Evolutionary conservation across 345 rosid genomes (phyloP).

Genomic region (Alliaria petiolata): DNA sequence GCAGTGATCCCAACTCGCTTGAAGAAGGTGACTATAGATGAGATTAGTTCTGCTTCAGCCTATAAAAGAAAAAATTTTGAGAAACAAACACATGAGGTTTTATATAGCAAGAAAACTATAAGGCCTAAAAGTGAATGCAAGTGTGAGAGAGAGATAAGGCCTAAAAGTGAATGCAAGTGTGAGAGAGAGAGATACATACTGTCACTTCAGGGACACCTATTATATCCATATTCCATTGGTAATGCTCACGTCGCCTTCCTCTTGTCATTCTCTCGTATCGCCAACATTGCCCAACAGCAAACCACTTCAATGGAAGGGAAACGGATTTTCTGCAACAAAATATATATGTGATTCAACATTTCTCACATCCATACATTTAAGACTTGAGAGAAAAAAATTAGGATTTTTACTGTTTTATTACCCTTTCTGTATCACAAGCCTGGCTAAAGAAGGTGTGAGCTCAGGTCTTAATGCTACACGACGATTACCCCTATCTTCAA

Average conservation of each 20-base stretch:
- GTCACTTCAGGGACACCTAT: conserved; percentile 84
- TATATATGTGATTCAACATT: conserved; percentile 55
- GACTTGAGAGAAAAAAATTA: conserved; percentile 48
- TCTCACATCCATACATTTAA: conserved; percentile 58
- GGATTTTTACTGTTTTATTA: conserved; percentile 16
- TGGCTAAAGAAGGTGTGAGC: conserved; percentile 93
- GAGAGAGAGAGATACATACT: conserved; percentile 45
- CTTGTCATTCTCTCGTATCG: conserved; percentile 97
- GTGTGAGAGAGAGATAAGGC: not conserved
- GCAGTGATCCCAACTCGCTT: conserved; percentile 77
- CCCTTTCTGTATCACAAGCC: conserved; percentile 97
- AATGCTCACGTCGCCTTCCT: conserved; percentile 95
- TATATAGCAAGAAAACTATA: not conserved
- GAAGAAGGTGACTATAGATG: conserved; percentile 77
- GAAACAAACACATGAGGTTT: not conserved
- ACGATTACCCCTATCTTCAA: conserved; percentile 91
- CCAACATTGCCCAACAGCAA: conserved; percentile 97
- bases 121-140: not conserved
- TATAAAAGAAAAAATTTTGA: conserved; percentile 12
- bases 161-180: not conserved
- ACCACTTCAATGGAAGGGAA: conserved; percentile 93
- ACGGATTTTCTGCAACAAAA: conserved; percentile 85
- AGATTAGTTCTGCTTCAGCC: conserved; percentile 97
- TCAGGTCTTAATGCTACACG: conserved; percentile 98
- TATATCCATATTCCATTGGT: conserved; percentile 99